A percentile compares a stretch with the other conserved stretches of the same genome.
phyloP scores from a whole-genome alignment of 2,329 filamentous ascomycete species.

The Paraphoma chrysanthemicola region DNA sequence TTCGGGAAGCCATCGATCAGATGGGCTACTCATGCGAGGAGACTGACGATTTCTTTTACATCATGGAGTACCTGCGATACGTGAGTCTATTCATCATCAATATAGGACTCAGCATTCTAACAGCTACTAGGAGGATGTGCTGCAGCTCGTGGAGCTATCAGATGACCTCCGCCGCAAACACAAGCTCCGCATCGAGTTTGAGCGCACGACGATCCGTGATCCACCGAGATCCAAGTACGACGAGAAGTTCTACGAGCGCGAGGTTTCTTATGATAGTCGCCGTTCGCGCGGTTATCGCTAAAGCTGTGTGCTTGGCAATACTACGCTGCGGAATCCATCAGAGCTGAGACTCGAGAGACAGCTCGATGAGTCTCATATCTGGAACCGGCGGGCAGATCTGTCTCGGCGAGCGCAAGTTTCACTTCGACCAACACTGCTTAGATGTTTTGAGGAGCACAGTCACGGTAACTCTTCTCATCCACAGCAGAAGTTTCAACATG shows the following conservation, averaged over 20 bases:
- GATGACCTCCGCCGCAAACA: slow-evolving; percentile 78
- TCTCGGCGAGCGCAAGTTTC: slow-evolving; percentile 21
- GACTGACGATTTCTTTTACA: slow-evolving; percentile 87
- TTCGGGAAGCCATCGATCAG: slow-evolving; percentile 84
- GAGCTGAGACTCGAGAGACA: slow-evolving; percentile 2
- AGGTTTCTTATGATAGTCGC: slow-evolving; percentile 67
- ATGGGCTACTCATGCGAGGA: slow-evolving; percentile 90
- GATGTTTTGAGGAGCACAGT: slow-evolving; percentile 11
- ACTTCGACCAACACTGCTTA: slow-evolving; percentile 10
- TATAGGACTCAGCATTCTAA: slow-evolving; percentile 13
- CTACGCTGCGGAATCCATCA: slow-evolving; percentile 1
- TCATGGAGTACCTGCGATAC: slow-evolving; percentile 88
- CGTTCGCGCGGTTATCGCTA: slow-evolving; percentile 45
- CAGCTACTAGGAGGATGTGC: slow-evolving; percentile 76
- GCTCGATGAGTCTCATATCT: slow-evolving; percentile 11
- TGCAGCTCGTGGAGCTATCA: slow-evolving; percentile 80
- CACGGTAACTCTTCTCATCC: slow-evolving; percentile 6
- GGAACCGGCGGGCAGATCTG: slow-evolving; percentile 13
- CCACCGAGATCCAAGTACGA: slow-evolving; percentile 61
- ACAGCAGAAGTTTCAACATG: slow-evolving; percentile 36
- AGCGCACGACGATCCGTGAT: slow-evolving; percentile 62
- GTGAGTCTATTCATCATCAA: slow-evolving; percentile 62
- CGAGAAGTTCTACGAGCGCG: slow-evolving; percentile 71
- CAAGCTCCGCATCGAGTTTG: slow-evolving; percentile 66
- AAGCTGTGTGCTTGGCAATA: neutral